phyloP scores from a whole-genome alignment of 2,329 filamentous ascomycete species.

The Dothiorella sarmentorum region DNA sequence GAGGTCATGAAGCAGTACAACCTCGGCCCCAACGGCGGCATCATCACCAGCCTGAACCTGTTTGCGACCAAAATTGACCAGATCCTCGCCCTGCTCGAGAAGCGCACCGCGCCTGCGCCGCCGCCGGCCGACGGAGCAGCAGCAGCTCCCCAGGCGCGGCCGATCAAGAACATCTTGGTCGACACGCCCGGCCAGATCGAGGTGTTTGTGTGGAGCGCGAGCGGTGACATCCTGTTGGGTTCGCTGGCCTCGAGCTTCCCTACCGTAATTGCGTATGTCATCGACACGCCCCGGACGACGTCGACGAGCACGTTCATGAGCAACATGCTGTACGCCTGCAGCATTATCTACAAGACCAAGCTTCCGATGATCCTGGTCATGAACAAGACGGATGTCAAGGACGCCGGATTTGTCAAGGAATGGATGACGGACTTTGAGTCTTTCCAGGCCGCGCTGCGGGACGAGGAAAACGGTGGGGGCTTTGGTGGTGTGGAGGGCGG shows the following conservation, averaged over 20 bases:
- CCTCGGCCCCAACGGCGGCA: conserved; percentile 93
- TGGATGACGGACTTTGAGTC: conserved; percentile 99
- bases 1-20: conserved; percentile 99
- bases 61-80: conserved; percentile 99
- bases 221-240: conserved; percentile 88
- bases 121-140: conserved; percentile 34
- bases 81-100: conserved; percentile 83
- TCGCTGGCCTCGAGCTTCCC: conserved; percentile 91
- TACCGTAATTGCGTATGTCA: conserved; percentile 94
- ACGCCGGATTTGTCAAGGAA: conserved; percentile 86
- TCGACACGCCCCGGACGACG: conserved; percentile 89
- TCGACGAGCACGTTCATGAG: conserved; percentile 98
- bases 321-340: conserved; percentile 99
- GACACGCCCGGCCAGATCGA: conserved; percentile 98
- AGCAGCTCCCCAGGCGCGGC: conserved; percentile 40
- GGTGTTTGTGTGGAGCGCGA: conserved; percentile 97
- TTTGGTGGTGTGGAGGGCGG: conserved; percentile 68
- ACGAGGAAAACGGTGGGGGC: conserved; percentile 74
- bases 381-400: conserved; percentile 97
- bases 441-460: conserved; percentile 80
- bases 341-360: conserved; percentile 72
- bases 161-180: conserved; percentile 76
- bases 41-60: conserved; percentile 90
- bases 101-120: conserved; percentile 62
- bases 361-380: conserved; percentile 87